These are phyloP conservation scores for Penicillium sp. DNA, from an alignment of 2,329 filamentous ascomycete genomes.

Conservation along the genomic window DNA sequence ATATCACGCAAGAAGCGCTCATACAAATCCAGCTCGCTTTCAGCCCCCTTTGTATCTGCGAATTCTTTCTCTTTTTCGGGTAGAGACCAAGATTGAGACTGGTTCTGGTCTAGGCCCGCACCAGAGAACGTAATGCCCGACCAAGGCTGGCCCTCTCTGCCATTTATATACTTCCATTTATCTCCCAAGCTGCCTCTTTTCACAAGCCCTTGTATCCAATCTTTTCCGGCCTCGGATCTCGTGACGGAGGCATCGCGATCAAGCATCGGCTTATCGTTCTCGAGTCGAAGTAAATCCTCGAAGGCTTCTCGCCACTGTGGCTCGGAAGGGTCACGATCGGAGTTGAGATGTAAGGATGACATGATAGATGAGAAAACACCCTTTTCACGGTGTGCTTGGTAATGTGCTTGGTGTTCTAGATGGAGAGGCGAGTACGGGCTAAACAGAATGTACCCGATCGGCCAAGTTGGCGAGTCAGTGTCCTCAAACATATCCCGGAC, in stretches of 20 bases:
- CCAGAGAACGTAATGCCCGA: constrained; percentile 23
- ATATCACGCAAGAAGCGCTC: constrained; percentile 47
- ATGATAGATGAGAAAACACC: constrained; percentile 37
- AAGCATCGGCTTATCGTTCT: constrained; percentile 45
- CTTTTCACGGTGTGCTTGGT: constrained; percentile 24
- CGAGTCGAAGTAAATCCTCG: constrained; percentile 56
- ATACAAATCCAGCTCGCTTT: constrained; percentile 55
- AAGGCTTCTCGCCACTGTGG: constrained; percentile 57
- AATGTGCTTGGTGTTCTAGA: constrained; percentile 48
- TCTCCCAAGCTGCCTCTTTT: constrained; percentile 44
- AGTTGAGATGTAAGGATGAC: constrained; percentile 31
- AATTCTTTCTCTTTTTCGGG: constrained; percentile 24
- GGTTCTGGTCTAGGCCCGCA: constrained; percentile 3
- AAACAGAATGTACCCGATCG: constrained; percentile 44
- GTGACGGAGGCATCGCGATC: constrained; percentile 28
- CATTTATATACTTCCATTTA: constrained; percentile 36
- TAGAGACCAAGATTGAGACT: constrained; percentile 9
- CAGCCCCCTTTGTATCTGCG: constrained; percentile 4
- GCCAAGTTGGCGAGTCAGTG: constrained; percentile 40
- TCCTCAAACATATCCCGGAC: constrained; percentile 34
- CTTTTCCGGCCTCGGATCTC: constrained; percentile 31
- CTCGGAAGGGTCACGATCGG: constrained; percentile 34
- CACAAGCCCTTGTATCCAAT: constrained; percentile 43
- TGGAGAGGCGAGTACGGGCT: constrained; percentile 57
- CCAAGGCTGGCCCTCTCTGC: constrained; percentile 22